These are phyloP conservation scores for Didymella keratinophila DNA, from an alignment of 2,329 filamentous ascomycete species.

Conservation along the genomic window DNA sequence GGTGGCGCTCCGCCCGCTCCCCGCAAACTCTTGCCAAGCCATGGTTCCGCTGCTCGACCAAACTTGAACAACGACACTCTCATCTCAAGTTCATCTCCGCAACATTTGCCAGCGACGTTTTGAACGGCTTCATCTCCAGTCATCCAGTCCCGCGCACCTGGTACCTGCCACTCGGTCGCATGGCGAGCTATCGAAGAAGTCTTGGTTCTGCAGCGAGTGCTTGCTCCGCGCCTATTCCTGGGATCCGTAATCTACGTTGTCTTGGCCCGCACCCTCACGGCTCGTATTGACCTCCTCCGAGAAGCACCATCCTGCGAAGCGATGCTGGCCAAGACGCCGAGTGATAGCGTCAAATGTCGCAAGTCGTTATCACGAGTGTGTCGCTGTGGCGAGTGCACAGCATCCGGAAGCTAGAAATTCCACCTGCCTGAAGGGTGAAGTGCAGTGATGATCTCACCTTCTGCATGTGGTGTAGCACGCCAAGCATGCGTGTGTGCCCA, in stretches of 20 bases:
- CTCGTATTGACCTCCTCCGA: slow-evolving; percentile 7
- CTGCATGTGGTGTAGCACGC: slow-evolving; percentile 17
- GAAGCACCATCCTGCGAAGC: slow-evolving; percentile 7
- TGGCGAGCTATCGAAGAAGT: slow-evolving; percentile 18
- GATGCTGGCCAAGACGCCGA: slow-evolving; percentile 20
- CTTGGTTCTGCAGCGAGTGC: slow-evolving; percentile 22
- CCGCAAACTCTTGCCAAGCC: slow-evolving; percentile 6
- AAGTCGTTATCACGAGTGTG: slow-evolving; percentile 9
- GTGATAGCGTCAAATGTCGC: slow-evolving; percentile 21
- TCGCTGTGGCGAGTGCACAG: slow-evolving; percentile 21
- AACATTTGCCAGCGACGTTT: neutral
- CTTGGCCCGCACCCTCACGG: slow-evolving; percentile 9
- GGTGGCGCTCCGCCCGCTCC: slow-evolving; percentile 4
- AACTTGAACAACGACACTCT: neutral
- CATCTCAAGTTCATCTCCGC: neutral
- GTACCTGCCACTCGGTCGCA: slow-evolving; percentile 4
- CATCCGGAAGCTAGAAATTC: slow-evolving; percentile 16
- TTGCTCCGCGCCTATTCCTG: slow-evolving; percentile 13
- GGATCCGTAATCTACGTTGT: slow-evolving; percentile 1
- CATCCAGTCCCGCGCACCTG: slow-evolving; percentile 2
- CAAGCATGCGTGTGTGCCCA: slow-evolving; percentile 15
- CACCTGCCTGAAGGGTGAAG: slow-evolving; percentile 21
- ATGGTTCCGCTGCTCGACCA: neutral
- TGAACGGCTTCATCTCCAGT: neutral
- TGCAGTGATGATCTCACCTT: slow-evolving; percentile 21